phyloP scores from a whole-genome alignment of 352 stramenopile genomes.

The Phytopythium oedochilum region DNA sequence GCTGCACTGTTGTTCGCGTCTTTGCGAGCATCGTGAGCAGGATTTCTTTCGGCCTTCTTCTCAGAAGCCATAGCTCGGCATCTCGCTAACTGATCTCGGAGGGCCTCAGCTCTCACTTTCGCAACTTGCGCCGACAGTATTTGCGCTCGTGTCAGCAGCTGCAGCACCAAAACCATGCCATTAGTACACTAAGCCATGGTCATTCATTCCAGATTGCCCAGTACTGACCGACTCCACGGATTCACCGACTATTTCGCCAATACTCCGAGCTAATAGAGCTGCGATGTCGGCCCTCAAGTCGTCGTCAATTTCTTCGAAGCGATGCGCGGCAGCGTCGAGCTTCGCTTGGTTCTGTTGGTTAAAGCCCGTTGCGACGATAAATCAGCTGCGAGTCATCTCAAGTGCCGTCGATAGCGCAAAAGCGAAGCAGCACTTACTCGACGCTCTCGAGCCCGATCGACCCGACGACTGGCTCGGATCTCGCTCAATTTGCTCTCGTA shows the following conservation, averaged over 20 bases:
- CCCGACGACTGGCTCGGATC: constrained; percentile 35
- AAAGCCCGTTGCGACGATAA: too few species aligned
- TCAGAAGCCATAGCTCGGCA: constrained; percentile 2
- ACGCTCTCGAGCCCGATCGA: constrained; percentile 42
- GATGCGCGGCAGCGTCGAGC: constrained; percentile 40
- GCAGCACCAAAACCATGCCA: not conserved
- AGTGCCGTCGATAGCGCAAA: too few species aligned
- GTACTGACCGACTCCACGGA: constrained; percentile 48
- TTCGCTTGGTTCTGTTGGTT: constrained; percentile 54
- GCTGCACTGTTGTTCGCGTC: not conserved
- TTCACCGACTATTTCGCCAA: constrained; percentile 23
- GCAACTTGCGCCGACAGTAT: constrained; percentile 19
- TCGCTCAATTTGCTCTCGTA: constrained; percentile 62
- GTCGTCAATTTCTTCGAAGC: constrained; percentile 62
- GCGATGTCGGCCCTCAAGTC: constrained; percentile 41
- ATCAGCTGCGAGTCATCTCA: too few species aligned
- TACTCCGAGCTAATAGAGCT: constrained; percentile 30
- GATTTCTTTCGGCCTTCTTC: constrained; percentile 13
- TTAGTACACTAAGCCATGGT: too few species aligned
- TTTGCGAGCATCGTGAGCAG: not conserved
- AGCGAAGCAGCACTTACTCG: constrained; percentile 38
- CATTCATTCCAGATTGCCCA: too few species aligned
- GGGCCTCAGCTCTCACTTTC: constrained; percentile 3
- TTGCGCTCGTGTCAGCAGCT: constrained; percentile 36
- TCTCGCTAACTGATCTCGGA: constrained; percentile 7